A percentile compares a stretch with the other conserved stretches of the same genome.
These are phyloP conservation scores for Candida nitratophila DNA, from an alignment of 805 yeast genomes.

Conservation along the genomic window DNA sequence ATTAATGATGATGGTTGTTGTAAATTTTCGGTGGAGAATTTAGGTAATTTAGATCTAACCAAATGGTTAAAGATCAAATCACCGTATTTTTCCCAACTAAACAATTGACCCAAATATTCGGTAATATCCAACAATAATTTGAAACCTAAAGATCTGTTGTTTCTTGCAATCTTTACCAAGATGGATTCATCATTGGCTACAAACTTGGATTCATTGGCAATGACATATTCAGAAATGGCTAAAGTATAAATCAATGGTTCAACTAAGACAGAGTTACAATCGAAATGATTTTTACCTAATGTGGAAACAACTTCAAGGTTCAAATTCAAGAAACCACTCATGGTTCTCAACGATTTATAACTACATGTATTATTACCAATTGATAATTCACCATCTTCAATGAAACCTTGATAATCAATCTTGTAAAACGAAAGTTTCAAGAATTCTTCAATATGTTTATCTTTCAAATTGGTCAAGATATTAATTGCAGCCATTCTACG, in stretches of 20 bases:
- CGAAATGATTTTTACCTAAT: slow-evolving; percentile 50
- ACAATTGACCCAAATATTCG: slow-evolving; percentile 38
- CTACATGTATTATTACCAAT: slow-evolving; percentile 4
- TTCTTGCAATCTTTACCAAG: slow-evolving; percentile 41
- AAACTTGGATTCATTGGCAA: slow-evolving; percentile 15
- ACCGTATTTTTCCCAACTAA: slow-evolving; percentile 51
- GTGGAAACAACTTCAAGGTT: slow-evolving; percentile 47
- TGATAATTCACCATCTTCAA: slow-evolving; percentile 17
- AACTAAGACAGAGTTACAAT: slow-evolving; percentile 42
- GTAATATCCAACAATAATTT: slow-evolving; percentile 56
- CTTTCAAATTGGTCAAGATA: slow-evolving; percentile 50
- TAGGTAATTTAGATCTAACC: slow-evolving; percentile 55
- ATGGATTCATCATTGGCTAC: slow-evolving; percentile 13
- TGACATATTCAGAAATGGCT: slow-evolving; percentile 41
- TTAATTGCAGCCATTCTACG: slow-evolving; percentile 66
- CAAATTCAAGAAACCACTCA: slow-evolving; percentile 60
- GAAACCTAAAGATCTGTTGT: slow-evolving; percentile 60
- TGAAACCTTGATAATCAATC: slow-evolving; percentile 30
- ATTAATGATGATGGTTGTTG: slow-evolving; percentile 79
- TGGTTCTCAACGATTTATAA: slow-evolving; percentile 35
- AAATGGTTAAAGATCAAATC: slow-evolving; percentile 44
- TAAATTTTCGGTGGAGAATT: slow-evolving; percentile 69
- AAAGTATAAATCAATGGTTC: slow-evolving; percentile 53
- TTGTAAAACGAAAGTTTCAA: slow-evolving; percentile 54
- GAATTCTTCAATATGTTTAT: slow-evolving; percentile 49